phyloP scores from a whole-genome alignment of 2,329 filamentous ascomycete species.

The Colletotrichum liaoningense region DNA sequence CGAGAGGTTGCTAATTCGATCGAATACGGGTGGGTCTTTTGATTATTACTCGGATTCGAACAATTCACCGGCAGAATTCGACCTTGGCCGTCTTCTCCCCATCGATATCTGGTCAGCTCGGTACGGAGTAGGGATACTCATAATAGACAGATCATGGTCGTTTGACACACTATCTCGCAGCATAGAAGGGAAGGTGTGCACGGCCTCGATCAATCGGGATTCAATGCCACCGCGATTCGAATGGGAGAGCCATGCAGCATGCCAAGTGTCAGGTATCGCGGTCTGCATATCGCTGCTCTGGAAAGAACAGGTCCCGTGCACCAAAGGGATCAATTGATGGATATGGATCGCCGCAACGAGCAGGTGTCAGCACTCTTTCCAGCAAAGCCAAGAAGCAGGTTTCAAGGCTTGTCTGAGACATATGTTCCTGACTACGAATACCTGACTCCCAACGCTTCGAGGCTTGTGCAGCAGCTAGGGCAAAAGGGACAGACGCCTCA shows the following conservation, averaged over 20 bases:
- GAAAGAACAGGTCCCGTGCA: constrained; percentile 14
- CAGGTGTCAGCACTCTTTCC: constrained; percentile 14
- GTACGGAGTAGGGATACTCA: background rate
- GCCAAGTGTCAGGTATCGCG: constrained; percentile 12
- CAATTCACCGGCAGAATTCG: constrained; percentile 11
- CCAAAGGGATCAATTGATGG: constrained; percentile 1
- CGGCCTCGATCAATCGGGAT: constrained; percentile 17
- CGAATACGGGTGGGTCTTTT: constrained; percentile 14
- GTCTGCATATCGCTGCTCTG: constrained; percentile 13
- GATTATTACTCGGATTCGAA: background rate
- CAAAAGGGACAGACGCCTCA: constrained; percentile 12
- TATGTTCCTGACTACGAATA: constrained; percentile 33
- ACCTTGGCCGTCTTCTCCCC: background rate
- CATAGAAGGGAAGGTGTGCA: background rate
- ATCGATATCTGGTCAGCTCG: background rate
- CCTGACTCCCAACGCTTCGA: constrained; percentile 27
- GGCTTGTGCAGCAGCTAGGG: constrained; percentile 20
- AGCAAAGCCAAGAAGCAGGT: constrained; percentile 25
- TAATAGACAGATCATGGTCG: background rate
- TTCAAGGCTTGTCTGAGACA: constrained; percentile 34
- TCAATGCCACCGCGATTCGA: constrained; percentile 12
- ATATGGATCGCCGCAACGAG: constrained; percentile 6
- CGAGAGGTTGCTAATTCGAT: constrained; percentile 10
- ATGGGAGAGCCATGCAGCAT: constrained; percentile 20
- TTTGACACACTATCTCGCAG: background rate